Evolutionary conservation across 2,329 filamentous ascomycete species (phyloP), one percentile per base, ranked within the genome.

Genomic region (Emergomyces pasteurianus): DNA sequence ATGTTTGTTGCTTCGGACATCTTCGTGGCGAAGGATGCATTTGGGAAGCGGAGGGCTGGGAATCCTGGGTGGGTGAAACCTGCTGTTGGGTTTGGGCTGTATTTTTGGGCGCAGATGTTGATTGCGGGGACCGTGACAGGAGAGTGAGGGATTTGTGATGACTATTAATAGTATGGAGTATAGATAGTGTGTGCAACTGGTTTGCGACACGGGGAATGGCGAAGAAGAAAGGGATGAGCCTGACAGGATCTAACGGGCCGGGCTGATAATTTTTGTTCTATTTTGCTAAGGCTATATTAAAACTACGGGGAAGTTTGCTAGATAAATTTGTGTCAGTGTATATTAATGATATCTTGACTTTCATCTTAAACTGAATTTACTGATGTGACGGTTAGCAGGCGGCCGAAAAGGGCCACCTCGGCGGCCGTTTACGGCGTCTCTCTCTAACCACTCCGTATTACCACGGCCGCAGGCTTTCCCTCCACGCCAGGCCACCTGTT

Each of bases 1-100:
- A 70, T 71, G 70, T 71, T 71, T 62, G 69, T 71, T 10, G 59
- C 67, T 14, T 70, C 68, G 57, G 69, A 71, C 58, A 53, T 71
- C 34, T 71, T 71, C 55, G 70, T 71, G 36, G 70, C 70, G 3
- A 69, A 66, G 58, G 68, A 69, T 63, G 67, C 68, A 9, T 71
- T 71, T 58, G 65, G 65, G n/a, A 65, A 42, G 43, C 60, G 62
- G 31, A 42, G 14, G 23, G n/a, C 23, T 26, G 59, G 34, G 53
- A 34, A 40, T 23, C 40, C 43, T 1, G 59, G 53, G 28, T 68
- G 62, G 62, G 14, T 66, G 26, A 47, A 50, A 47, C 63, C 63
- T 23, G 56, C 63, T 31, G 47, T 64, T 16, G 68, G 68, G 2
- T 68, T 63, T 64, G 68, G 60, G 16, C 63, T 70, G 53, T 70